These are phyloP conservation scores for Rhizopogon vulgaris DNA, from an alignment of 768 basidiomycete species.

Conservation along the genomic window DNA sequence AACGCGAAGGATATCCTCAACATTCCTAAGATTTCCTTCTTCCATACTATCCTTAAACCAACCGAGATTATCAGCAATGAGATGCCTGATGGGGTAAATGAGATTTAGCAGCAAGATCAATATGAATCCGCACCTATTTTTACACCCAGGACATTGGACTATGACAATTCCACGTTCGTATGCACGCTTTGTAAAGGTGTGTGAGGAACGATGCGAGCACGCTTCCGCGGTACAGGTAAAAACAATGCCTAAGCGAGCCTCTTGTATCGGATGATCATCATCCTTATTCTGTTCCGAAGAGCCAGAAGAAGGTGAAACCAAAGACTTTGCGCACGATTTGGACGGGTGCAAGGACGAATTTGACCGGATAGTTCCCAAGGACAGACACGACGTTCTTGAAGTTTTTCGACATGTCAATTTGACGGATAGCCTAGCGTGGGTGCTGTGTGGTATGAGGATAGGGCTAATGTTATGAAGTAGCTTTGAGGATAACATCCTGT, in stretches of 20 bases:
- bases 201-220: slow-evolving; percentile 78
- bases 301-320: not conserved
- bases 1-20: slow-evolving; percentile 75
- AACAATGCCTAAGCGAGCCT: slow-evolving; percentile 66
- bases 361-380: slow-evolving; percentile 21
- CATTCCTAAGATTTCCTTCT: slow-evolving; percentile 64
- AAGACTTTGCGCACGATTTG: not conserved
- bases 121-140: slow-evolving; percentile 58
- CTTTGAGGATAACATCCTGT: not conserved
- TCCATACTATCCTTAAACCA: slow-evolving; percentile 87
- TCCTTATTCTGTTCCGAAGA: slow-evolving; percentile 11
- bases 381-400: slow-evolving; percentile 8
- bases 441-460: not conserved
- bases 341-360: slow-evolving; percentile 8
- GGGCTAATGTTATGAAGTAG: not conserved
- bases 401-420: not conserved
- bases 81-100: slow-evolving; percentile 42
- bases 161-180: slow-evolving; percentile 89
- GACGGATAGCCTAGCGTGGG: not conserved
- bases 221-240: slow-evolving; percentile 80
- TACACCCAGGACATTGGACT: slow-evolving; percentile 86
- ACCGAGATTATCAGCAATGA: slow-evolving; percentile 85
- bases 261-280: slow-evolving; percentile 30
- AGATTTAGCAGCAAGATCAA: not conserved
- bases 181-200: slow-evolving; percentile 78